A percentile compares a stretch with the other conserved stretches of the same genome.
Conservation (phyloP, 805 yeast genomes). For the Spathaspora gorwiae region DNA sequence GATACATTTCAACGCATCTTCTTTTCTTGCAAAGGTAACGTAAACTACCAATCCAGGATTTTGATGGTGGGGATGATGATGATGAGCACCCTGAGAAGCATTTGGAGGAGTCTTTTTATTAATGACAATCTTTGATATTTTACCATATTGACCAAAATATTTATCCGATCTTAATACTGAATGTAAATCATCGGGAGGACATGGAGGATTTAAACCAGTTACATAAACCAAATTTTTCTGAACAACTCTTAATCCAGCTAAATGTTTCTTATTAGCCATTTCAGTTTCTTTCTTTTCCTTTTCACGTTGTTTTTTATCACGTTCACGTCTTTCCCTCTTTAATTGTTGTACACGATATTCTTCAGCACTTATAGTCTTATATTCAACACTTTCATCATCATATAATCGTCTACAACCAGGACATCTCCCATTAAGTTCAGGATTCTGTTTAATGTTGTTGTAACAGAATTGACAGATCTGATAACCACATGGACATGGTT, state of each 20-base stretch:
- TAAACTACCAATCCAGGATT: conserved; percentile 89
- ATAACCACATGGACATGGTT: conserved; percentile 99
- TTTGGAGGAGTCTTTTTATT: conserved; percentile 64
- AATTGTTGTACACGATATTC: conserved; percentile 81
- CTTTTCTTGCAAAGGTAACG: conserved; percentile 88
- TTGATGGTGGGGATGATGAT: conserved; percentile 39
- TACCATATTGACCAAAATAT: conserved; percentile 98
- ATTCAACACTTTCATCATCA: conserved; percentile 90
- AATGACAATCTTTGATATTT: conserved; percentile 87
- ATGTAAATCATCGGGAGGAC: conserved; percentile 79
- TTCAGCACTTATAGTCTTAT: conserved; percentile 76
- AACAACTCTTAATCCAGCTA: conserved; percentile 97
- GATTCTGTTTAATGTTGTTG: conserved; percentile 92
- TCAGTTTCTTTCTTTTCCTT: conserved; percentile 90
- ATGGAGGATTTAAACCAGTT: conserved; percentile 86
- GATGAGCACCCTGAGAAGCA: conserved; percentile 20
- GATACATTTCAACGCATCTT: conserved; percentile 92
- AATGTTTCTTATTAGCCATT: conserved; percentile 75
- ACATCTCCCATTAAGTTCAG: conserved; percentile 92
- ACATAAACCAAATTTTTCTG: conserved; percentile 96
- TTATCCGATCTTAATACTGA: conserved; percentile 79
- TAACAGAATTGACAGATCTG: conserved; percentile 98
- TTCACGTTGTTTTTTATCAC: conserved; percentile 79
- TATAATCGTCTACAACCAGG: conserved; percentile 96
- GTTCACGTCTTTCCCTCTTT: conserved; percentile 75